These are phyloP conservation scores for Cymodocea nodosa DNA, from an alignment of 116 monocot genomes.

Conservation along the genomic window DNA sequence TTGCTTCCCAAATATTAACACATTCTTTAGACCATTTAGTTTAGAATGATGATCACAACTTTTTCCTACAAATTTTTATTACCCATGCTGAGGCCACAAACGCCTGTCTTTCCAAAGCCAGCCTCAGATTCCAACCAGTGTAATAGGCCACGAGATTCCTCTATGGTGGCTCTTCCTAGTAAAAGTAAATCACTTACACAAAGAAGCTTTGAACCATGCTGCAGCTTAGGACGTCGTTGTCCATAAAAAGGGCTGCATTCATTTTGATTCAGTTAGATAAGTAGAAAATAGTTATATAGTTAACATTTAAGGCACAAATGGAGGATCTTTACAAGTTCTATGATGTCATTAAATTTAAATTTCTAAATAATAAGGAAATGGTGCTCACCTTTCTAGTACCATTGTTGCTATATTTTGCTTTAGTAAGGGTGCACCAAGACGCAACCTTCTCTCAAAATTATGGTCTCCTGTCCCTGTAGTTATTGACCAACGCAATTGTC, in stretches of 20 bases:
- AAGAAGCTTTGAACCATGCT: constrained; percentile 79
- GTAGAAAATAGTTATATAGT: background rate
- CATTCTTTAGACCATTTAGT: background rate
- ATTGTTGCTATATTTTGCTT: constrained; percentile 95
- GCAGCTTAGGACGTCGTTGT: constrained; percentile 69
- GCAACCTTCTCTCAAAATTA: constrained; percentile 78
- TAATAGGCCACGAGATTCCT: constrained; percentile 75
- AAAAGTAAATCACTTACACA: constrained; percentile 96
- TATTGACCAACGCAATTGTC: background rate
- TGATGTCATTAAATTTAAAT: background rate
- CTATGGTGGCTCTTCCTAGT: constrained; percentile 85
- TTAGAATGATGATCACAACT: background rate
- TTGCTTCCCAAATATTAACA: background rate
- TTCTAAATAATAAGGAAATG: constrained; percentile 5
- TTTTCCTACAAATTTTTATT: constrained; percentile 5
- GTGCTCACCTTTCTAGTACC: constrained; percentile 92
- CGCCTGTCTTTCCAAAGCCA: constrained; percentile 92
- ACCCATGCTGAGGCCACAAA: constrained; percentile 99
- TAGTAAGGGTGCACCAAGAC: constrained; percentile 84
- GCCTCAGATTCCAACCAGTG: constrained; percentile 86
- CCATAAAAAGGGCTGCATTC: constrained; percentile 95
- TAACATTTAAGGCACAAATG: background rate
- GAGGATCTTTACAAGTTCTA: background rate
- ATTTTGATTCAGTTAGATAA: constrained; percentile 20
- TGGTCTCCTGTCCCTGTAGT: constrained; percentile 86